These are phyloP conservation scores for Podila verticillata DNA, from an alignment of 192 early-diverging fungal genomes.

Conservation along the genomic window DNA sequence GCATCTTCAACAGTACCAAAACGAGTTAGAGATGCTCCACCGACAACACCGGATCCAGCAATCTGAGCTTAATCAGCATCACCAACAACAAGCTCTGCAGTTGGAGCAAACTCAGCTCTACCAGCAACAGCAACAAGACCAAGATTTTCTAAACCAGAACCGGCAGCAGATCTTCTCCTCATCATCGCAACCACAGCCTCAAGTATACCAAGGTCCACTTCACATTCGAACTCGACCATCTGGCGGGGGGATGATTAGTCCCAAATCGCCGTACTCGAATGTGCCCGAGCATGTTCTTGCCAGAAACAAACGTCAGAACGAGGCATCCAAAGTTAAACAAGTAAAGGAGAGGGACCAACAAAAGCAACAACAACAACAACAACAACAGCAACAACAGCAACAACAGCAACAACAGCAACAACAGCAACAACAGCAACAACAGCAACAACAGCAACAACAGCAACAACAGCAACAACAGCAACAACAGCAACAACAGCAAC, in stretches of 20 bases:
- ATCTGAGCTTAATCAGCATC: conserved; percentile 28
- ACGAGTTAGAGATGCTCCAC: conserved; percentile 20
- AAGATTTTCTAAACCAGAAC: conserved; percentile 14
- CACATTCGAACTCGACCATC: neutral
- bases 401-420: conserved; percentile 13
- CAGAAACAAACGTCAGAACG: conserved; percentile 20
- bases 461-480: neutral
- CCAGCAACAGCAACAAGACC: conserved; percentile 31
- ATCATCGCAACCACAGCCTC: neutral
- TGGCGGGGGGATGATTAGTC: conserved; percentile 5
- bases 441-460: conserved; percentile 1
- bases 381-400: neutral
- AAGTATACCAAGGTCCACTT: neutral
- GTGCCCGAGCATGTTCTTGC: conserved; percentile 3
- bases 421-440: conserved; percentile 1
- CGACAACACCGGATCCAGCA: conserved; percentile 37
- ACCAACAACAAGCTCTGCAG: conserved; percentile 36
- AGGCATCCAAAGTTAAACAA: conserved; percentile 15
- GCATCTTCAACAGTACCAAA: conserved; percentile 20
- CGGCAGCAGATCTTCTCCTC: conserved; percentile 1
- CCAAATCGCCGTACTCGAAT: conserved; percentile 9
- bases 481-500: conserved; percentile 14
- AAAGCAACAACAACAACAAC: conserved; percentile 1
- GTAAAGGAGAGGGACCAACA: conserved; percentile 10
- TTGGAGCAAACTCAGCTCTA: conserved; percentile 37